Evolutionary conservation across 2,329 filamentous ascomycete species (phyloP).

Genomic region (Penicillium sp.): DNA sequence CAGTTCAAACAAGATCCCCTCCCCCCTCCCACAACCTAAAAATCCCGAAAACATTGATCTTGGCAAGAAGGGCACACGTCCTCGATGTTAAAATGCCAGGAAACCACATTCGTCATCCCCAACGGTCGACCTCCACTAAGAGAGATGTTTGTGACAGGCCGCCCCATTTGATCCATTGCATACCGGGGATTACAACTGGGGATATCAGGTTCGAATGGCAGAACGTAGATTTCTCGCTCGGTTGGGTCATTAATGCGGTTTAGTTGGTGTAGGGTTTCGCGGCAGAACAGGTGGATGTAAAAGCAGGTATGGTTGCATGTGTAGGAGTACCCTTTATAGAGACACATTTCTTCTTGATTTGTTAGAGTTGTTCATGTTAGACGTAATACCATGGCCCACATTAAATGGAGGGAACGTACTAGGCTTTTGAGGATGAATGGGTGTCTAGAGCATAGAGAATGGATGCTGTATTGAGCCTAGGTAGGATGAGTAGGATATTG

Average conservation of each 20-base stretch:
- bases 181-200: constrained; percentile 14
- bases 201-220: constrained; percentile 15
- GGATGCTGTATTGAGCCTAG: too few species aligned
- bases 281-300: constrained; percentile 30
- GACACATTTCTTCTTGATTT: constrained; percentile 32
- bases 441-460: too few species aligned
- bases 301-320: constrained; percentile 32
- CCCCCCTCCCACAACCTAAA: too few species aligned
- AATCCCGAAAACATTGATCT: background rate
- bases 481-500: too few species aligned
- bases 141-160: background rate
- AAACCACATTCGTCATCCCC: constrained; percentile 16
- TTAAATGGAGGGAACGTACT: too few species aligned
- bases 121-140: background rate
- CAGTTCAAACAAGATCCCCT: too few species aligned
- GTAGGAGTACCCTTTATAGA: constrained; percentile 26
- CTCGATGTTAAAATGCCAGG: constrained; percentile 13
- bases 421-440: too few species aligned
- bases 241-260: constrained; percentile 35
- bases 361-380: background rate
- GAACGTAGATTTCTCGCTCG: constrained; percentile 9
- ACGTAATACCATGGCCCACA: too few species aligned
- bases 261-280: constrained; percentile 25
- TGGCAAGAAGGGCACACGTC: constrained; percentile 11
- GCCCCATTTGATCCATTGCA: background rate